Percentiles rank a stretch among this genome's conserved stretches.
These are phyloP conservation scores for Rhizoclosmatium globosum DNA, from an alignment of 192 early-diverging fungal genomes.

Conservation along the genomic window DNA sequence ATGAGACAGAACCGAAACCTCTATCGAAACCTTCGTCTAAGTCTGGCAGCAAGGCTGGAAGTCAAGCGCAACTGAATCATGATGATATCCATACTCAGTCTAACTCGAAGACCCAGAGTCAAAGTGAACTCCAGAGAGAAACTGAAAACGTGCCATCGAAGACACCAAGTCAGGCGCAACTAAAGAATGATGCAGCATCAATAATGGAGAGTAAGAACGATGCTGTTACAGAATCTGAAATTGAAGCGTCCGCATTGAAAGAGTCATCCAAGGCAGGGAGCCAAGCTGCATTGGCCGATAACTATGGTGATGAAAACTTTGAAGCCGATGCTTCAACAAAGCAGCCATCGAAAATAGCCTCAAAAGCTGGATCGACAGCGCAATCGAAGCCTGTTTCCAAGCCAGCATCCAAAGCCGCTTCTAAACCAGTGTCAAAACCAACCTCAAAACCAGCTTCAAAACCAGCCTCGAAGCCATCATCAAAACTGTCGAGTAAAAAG, in stretches of 20 bases:
- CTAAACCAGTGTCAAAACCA: constrained; percentile 11
- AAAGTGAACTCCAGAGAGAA: too few relatives aligned
- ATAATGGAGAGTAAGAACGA: too few relatives aligned
- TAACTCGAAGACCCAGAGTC: too few relatives aligned
- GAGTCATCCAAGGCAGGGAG: neutral
- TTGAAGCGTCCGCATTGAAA: too few relatives aligned
- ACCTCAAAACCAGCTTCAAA: constrained; percentile 15
- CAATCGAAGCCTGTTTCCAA: neutral
- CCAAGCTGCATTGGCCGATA: neutral
- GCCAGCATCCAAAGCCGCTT: constrained; percentile 24
- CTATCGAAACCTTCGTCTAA: neutral
- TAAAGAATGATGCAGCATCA: too few relatives aligned
- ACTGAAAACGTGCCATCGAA: too few relatives aligned
- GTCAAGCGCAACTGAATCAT: neutral
- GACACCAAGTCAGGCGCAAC: too few relatives aligned
- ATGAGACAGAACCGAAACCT: neutral
- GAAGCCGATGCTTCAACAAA: too few relatives aligned
- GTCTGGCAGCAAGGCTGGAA: neutral
- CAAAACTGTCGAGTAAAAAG: constrained; percentile 1
- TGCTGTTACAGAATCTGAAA: too few relatives aligned
- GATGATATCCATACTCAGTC: too few relatives aligned
- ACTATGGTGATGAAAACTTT: neutral
- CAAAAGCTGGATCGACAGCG: neutral
- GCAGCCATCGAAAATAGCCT: neutral
- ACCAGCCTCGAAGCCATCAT: neutral